Base-by-base conservation (phyloP, 2,329 filamentous ascomycete genomes). In the Chaetomiaceae sp. region DNA sequence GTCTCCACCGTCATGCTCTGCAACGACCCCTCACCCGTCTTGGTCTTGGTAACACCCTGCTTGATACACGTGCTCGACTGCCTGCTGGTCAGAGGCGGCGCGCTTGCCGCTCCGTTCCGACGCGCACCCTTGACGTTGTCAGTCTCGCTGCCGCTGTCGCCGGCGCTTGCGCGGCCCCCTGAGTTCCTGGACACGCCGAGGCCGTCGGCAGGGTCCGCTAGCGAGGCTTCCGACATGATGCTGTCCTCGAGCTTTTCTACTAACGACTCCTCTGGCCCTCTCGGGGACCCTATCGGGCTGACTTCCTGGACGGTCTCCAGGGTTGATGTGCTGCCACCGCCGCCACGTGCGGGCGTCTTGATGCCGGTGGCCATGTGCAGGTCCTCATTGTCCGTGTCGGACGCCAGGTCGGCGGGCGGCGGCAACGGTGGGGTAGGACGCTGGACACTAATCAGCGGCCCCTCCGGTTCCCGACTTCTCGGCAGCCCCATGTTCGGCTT, bases 1-100 rank as follows among this genome's bases (percentile, higher is more conserved):
- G 93, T 96, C 72, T 99, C 93, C 13, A 97, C 92, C 9, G 89
- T 97, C 90, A 99, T 96, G 62, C 89, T 93, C 64, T 86, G 83
- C 51, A 85, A 79, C 31, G 87, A 86, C n/a, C 83, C 84, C 65
- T 95, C 88, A 45, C 77, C 73, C 23, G 81, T 73, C 65, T 91
- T 89, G 30, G 80, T 76, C 64, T 90, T 88, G 50, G 75, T 71
- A 49, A 72, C 70, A 45, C 73, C 73, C 35, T 87, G 78, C 54
- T 84, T 85, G 31, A 86, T 79, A 44, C 83, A 82, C 55, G 78
- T 68, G 60, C 78, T 83, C 8, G 88, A 89, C 54, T 86, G 88
- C 73, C 67, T 82, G 63, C 63, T 84, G 65, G 69, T 83, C 67
- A 73, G 72, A 55, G 67, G 73, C 2, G 83, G 75, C 10, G 49